Base-by-base conservation (phyloP, 345 rosid genomes). In the Eucalyptus grandis region DNA sequence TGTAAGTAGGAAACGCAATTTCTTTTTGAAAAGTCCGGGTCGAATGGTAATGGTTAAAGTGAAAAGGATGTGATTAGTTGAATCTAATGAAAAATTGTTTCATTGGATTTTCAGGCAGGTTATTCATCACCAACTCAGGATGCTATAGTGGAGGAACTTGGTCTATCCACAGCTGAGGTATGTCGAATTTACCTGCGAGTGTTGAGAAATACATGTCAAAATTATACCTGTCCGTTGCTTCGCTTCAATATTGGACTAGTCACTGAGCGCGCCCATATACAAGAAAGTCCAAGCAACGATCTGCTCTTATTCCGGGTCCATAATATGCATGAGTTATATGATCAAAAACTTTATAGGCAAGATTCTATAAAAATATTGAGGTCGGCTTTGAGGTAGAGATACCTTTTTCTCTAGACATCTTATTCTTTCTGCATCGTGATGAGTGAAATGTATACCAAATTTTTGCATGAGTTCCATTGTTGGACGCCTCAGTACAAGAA, bases 71-170 rank as follows among this genome's bases (percentile, higher is more conserved):
- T 21, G 30, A 77, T 77, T 11, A 6, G 22, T 72, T 22, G 47
- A 77, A 21, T 77, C 85, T 40, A 22, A 40, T 40, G 51, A 34
- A 7, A 31, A 37, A 30, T 87, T 83, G 34, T 14, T 62, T 82
- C 54, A 83, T 89, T 51, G 82, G 87, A 37, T 37, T 87, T 93
- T 85, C 97, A 98, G 99, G 98, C 93, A 21, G 99, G 99, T 49
- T 98, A 94, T 89, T 98, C 99, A 24, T 98, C 99, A 44, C 99
- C 99, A 47, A 94, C 98, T 87, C 99, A 98, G 92, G 89, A 93
- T 82, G 99, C 98, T 46, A 96, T 97, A 46, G 94, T 93, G 92
- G 91, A 92, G 89, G 99, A 96, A 90, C 92, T 97, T 60, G 92
- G 95, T 89, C 93, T 97, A 8, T 90, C 95, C 87, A 91, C 96